Conservation (phyloP, 768 basidiomycete species). For the Boletus patriciae region DNA sequence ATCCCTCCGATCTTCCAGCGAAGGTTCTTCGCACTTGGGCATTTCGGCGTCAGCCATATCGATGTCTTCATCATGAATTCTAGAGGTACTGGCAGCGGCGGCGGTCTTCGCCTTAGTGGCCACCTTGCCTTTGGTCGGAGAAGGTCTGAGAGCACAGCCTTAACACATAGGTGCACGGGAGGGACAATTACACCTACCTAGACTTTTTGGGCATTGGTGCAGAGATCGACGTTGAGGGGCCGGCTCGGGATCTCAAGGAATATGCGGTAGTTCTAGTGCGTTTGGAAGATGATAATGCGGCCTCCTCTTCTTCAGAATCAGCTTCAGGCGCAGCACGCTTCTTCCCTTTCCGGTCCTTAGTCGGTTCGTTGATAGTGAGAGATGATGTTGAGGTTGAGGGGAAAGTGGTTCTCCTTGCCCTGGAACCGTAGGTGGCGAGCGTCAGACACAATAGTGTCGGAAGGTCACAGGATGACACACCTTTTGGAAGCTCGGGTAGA, state of each 20-base stretch:
- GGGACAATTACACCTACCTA: slow-evolving; percentile 42
- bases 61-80: slow-evolving; percentile 66
- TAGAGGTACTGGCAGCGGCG: slow-evolving; percentile 61
- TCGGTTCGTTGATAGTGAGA: slow-evolving; percentile 74
- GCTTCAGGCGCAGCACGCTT: slow-evolving; percentile 82
- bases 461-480: slow-evolving; percentile 45
- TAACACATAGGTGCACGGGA: slow-evolving; percentile 8
- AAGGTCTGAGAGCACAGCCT: slow-evolving; percentile 38
- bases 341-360: slow-evolving; percentile 83
- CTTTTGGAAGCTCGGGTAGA: slow-evolving; percentile 55
- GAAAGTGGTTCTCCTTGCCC: slow-evolving; percentile 60
- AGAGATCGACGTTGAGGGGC: slow-evolving; percentile 41
- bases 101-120: slow-evolving; percentile 57
- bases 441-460: slow-evolving; percentile 24
- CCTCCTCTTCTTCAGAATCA: slow-evolving; percentile 64
- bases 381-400: slow-evolving; percentile 39
- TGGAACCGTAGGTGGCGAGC: slow-evolving; percentile 39
- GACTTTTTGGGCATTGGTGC: slow-evolving; percentile 75
- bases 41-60: slow-evolving; percentile 70
- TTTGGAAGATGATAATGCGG: slow-evolving; percentile 53
- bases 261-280: slow-evolving; percentile 62
- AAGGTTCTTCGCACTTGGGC: slow-evolving; percentile 46
- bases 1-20: slow-evolving; percentile 49
- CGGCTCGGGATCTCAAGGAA: slow-evolving; percentile 62
- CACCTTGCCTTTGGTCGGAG: slow-evolving; percentile 59